These are phyloP conservation scores for Hemileccinum rubropunctum DNA, from an alignment of 768 basidiomycete species.

Conservation along the genomic window DNA sequence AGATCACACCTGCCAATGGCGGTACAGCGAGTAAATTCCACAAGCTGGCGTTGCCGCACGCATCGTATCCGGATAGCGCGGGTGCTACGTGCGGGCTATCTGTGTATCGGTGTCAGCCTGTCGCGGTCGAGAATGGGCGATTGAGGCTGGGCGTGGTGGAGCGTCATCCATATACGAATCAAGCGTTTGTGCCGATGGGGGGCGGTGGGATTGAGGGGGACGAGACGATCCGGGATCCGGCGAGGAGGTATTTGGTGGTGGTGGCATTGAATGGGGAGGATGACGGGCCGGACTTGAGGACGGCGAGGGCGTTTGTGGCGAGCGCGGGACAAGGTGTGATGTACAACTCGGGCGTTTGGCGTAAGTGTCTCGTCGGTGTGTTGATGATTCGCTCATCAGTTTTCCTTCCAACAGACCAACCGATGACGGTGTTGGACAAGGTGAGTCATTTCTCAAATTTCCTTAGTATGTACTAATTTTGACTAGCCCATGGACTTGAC, in stretches of 20 bases:
- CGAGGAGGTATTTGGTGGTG: conserved; percentile 72
- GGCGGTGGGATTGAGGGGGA: conserved; percentile 43
- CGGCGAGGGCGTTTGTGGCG: conserved; percentile 80
- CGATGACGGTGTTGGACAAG: conserved; percentile 79
- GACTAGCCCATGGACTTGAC: conserved; percentile 70
- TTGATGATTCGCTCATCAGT: conserved; percentile 3
- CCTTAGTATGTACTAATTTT: background rate
- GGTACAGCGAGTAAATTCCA: conserved; percentile 94
- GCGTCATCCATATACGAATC: conserved; percentile 85
- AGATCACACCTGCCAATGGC: conserved; percentile 80
- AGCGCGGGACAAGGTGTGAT: conserved; percentile 80
- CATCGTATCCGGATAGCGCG: conserved; percentile 57
- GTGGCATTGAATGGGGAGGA: conserved; percentile 78
- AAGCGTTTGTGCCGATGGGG: conserved; percentile 95
- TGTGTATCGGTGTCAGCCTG: conserved; percentile 77
- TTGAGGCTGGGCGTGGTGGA: conserved; percentile 76
- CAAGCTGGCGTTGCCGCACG: conserved; percentile 71
- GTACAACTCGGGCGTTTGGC: conserved; percentile 86
- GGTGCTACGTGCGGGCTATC: conserved; percentile 70
- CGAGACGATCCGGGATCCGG: conserved; percentile 45
- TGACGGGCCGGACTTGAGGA: conserved; percentile 73
- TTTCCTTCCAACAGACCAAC: conserved; percentile 64
- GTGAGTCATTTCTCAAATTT: conserved; percentile 36
- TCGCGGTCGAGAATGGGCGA: conserved; percentile 41
- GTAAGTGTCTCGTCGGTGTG: conserved; percentile 48